Base-by-base conservation (phyloP, 2,329 filamentous ascomycete species). In the Aureobasidium pullulans region DNA sequence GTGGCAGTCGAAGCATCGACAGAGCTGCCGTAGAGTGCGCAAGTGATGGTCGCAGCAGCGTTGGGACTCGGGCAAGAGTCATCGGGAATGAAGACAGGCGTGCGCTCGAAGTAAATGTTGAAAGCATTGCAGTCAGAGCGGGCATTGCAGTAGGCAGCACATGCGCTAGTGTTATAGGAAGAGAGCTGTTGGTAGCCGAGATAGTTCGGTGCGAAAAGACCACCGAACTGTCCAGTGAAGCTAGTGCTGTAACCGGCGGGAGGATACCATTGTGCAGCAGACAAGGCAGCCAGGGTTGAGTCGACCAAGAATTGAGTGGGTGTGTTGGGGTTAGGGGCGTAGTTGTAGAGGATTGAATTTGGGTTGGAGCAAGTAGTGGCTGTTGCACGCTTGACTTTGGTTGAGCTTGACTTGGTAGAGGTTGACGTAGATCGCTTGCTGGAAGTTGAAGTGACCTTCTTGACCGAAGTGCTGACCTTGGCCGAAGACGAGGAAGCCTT, bases 71-170 rank as follows among this genome's bases (percentile, higher is more conserved):
- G 47, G 48, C 62, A 63, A n/a, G 29, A 37, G 13, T 60, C 60
- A 23, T 63, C 64, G 4, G 62, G 62, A 29, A 62, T 62, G 61
- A 49, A 62, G 6, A 28, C 40, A 4, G 64, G 63, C 15, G 60
- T 59, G 6, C 64, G 50, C 19, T 64, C 60, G 11, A 62, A 64
- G 34, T 64, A 64, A 15, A 64, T 62, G 58, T 66, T 66, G 57
- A 64, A 64, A 10, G 49, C 59, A n/a, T 54, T 60, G 31, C 63
- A 66, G 32, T 62, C 63, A 37, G 57, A 56, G n/a, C 50, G 59
- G 10, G 48, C 46, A 34, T 63, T 59, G 40, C 64, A 64, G 37
- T 58, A 56, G 6, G 44, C 46, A n/a, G 63, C 63, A 39, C 64
- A 64, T 7, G 56, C 57, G 15, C 31, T 40, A 4, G 61, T 31